phyloP scores from a whole-genome alignment of 139 green algal species.

The Pedinophyceae sp. region DNA sequence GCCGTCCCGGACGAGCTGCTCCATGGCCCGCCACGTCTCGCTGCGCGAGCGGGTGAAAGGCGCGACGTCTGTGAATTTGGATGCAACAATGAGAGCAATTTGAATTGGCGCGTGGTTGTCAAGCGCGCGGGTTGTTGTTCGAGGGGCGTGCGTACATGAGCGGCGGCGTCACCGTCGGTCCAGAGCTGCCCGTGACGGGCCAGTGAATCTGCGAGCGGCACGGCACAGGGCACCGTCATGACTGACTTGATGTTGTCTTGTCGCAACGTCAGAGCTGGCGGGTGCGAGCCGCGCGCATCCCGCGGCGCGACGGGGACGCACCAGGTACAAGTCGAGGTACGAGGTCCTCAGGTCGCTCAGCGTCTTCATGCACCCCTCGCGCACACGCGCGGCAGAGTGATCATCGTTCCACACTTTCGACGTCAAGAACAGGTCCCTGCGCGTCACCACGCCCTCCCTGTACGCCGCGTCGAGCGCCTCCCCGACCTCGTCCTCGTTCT shows the following conservation, averaged over 20 bases:
- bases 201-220: no score
- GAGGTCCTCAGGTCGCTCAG: slow-evolving; percentile 52
- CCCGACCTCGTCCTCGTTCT: slow-evolving; percentile 49
- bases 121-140: no score
- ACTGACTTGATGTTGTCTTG: no score
- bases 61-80: no score
- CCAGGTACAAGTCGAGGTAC: slow-evolving; percentile 75
- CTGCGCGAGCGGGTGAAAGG: no score
- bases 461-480: slow-evolving; percentile 41
- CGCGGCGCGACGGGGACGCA: no score
- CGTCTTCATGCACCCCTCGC: slow-evolving; percentile 7
- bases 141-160: no score
- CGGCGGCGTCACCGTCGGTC: background rate
- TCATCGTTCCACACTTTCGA: slow-evolving; percentile 63
- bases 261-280: no score
- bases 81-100: no score
- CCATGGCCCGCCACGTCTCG: slow-evolving; percentile 49
- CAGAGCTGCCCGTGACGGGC: slow-evolving; percentile 24
- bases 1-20: slow-evolving; percentile 46
- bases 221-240: no score
- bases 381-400: slow-evolving; percentile 1
- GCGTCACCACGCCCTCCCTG: slow-evolving; percentile 7
- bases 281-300: no score
- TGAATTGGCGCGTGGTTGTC: no score
- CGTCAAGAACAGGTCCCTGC: slow-evolving; percentile 58